These are phyloP conservation scores for Castanea sativa DNA, from an alignment of 306 rosid species.

Conservation along the genomic window DNA sequence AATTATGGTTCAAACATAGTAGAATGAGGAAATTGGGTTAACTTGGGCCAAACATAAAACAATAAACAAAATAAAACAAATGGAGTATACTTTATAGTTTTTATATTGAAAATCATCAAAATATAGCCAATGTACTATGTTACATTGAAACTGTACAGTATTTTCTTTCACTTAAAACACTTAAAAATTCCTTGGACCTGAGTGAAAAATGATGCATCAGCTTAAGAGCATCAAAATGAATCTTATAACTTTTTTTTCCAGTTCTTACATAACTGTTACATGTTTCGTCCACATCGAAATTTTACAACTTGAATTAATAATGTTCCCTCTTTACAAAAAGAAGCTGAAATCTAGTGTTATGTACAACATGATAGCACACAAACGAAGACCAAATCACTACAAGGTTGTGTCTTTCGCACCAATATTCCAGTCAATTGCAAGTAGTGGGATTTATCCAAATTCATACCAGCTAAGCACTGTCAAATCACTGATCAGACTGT, in stretches of 20 bases:
- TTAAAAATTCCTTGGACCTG: constrained; percentile 14
- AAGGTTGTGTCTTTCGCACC: constrained; percentile 30
- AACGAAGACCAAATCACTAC: constrained; percentile 34
- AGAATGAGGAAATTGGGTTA: no score
- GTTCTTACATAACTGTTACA: constrained; percentile 38
- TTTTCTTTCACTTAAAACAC: no score
- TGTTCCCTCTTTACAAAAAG: constrained; percentile 55
- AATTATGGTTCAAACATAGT: no score
- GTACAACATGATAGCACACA: constrained; percentile 53
- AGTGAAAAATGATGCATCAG: constrained; percentile 38
- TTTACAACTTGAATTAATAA: constrained; percentile 24
- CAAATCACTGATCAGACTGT: constrained; percentile 22
- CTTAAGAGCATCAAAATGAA: constrained; percentile 46
- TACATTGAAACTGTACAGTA: no score
- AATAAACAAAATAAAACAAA: no score
- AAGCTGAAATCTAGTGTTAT: constrained; percentile 59
- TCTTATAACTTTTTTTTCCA: constrained; percentile 30
- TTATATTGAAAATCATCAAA: no score
- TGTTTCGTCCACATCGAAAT: constrained; percentile 37
- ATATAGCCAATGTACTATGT: no score
- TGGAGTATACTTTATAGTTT: no score
- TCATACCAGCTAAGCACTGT: constrained; percentile 25
- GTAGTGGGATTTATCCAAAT: constrained; percentile 13
- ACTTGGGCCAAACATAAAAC: no score
- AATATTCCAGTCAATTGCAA: constrained; percentile 25